Percentiles rank a stretch among this genome's conserved stretches.
Evolutionary conservation across 2,329 filamentous ascomycete genomes (phyloP).

Genomic region (Cladosporium sp.): DNA sequence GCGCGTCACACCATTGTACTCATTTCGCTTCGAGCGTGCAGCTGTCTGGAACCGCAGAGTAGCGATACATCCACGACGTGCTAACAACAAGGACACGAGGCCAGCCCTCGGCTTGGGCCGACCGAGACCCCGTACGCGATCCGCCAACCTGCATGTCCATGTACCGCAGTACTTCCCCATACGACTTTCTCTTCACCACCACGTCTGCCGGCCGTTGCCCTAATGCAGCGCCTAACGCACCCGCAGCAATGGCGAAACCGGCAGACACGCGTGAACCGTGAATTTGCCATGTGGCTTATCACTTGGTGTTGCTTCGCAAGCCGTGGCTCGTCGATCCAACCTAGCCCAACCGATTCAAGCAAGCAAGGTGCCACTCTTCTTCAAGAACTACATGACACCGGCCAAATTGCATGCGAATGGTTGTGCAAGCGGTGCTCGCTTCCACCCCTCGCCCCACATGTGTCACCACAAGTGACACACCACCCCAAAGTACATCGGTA

Average conservation of each 20-base stretch:
- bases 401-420: too few relatives aligned
- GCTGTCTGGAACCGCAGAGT: not conserved
- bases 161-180: not conserved
- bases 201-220: constrained; percentile 2
- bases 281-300: constrained; percentile 2
- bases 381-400: too few relatives aligned
- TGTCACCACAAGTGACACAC: too few relatives aligned
- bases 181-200: constrained; percentile 5
- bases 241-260: not conserved
- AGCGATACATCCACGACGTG: too few relatives aligned
- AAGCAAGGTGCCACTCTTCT: too few relatives aligned
- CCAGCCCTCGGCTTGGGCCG: constrained; percentile 7
- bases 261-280: not conserved
- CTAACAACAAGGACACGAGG: not conserved
- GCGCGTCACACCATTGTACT: constrained; percentile 11
- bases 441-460: too few relatives aligned
- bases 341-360: not conserved
- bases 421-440: too few relatives aligned
- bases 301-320: not conserved
- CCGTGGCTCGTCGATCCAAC: not conserved
- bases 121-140: constrained; percentile 9
- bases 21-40: constrained; percentile 11
- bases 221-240: constrained; percentile 4
- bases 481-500: too few relatives aligned
- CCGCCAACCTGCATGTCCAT: not conserved